These are phyloP conservation scores for Balansia obtecta DNA, from an alignment of 2,329 filamentous ascomycete genomes.

Conservation along the genomic window DNA sequence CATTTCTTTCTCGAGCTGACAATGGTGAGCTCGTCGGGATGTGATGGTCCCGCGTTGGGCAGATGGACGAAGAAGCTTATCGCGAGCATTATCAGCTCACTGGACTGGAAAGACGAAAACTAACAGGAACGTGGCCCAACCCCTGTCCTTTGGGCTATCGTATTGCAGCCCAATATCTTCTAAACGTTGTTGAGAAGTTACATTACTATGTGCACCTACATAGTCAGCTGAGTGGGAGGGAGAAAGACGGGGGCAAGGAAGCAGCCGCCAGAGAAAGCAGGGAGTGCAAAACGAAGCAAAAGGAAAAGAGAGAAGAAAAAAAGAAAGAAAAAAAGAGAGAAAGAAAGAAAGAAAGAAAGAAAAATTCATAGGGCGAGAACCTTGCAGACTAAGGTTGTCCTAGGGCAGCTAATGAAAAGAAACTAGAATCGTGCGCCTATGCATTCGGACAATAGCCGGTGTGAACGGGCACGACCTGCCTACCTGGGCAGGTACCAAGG, in stretches of 20 bases:
- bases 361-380: no score
- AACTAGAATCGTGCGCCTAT: no score
- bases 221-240: neutral
- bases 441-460: no score
- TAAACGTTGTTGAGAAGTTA: neutral
- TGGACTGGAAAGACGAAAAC: neutral
- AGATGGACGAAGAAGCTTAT: neutral
- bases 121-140: neutral
- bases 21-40: neutral
- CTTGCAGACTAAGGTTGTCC: no score
- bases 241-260: neutral
- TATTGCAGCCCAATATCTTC: constrained; percentile 1
- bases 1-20: neutral
- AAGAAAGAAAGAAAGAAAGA: no score
- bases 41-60: neutral
- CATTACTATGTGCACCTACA: neutral
- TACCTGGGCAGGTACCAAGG: no score
- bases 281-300: no score
- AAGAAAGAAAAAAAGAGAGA: no score
- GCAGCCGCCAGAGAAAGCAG: no score
- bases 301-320: no score
- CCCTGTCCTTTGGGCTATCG: neutral
- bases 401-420: no score
- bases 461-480: no score
- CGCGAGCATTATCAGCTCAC: neutral